Percentiles rank a stretch among this genome's conserved stretches.
Evolutionary conservation across 768 basidiomycete genomes (phyloP).

Genomic region (Favolaschia claudopus): DNA sequence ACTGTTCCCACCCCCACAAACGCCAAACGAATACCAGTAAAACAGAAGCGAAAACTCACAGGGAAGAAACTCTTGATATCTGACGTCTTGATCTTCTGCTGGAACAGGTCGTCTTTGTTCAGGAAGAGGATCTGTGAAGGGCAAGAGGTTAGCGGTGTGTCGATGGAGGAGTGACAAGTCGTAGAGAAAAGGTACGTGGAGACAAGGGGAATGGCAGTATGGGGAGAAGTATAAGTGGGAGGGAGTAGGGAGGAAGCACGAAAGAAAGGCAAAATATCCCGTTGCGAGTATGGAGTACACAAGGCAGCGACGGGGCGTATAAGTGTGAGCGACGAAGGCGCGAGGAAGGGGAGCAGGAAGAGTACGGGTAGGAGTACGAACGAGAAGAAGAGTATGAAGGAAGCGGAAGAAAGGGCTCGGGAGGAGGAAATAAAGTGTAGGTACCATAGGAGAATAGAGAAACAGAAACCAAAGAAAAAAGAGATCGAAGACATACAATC

Average conservation of each 20-base stretch:
- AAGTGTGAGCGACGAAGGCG: too few relatives aligned
- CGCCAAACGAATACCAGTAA: background rate
- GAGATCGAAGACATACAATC: slow-evolving; percentile 64
- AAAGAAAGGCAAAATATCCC: too few relatives aligned
- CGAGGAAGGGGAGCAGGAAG: background rate
- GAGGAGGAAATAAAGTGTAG: background rate
- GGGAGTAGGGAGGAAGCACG: too few relatives aligned
- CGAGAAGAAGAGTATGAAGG: background rate
- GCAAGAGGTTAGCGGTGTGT: background rate
- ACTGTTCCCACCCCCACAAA: too few relatives aligned
- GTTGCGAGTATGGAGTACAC: too few relatives aligned
- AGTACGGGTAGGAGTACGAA: background rate
- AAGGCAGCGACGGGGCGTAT: too few relatives aligned
- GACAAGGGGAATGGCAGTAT: too few relatives aligned
- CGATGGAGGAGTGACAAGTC: background rate
- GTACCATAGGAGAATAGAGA: slow-evolving; percentile 32
- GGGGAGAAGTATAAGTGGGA: too few relatives aligned
- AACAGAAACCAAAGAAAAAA: background rate
- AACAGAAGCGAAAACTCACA: slow-evolving; percentile 48
- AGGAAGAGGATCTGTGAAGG: slow-evolving; percentile 83
- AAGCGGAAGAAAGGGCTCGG: background rate
- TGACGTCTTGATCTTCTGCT: slow-evolving; percentile 80
- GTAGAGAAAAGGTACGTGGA: too few relatives aligned
- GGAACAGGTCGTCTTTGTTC: slow-evolving; percentile 95
- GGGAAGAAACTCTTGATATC: slow-evolving; percentile 92